A percentile compares a stretch with the other conserved stretches of the same genome.
These are phyloP conservation scores for Irpex lacteus DNA, from an alignment of 1,284 basidiomycete genomes.

Conservation along the genomic window DNA sequence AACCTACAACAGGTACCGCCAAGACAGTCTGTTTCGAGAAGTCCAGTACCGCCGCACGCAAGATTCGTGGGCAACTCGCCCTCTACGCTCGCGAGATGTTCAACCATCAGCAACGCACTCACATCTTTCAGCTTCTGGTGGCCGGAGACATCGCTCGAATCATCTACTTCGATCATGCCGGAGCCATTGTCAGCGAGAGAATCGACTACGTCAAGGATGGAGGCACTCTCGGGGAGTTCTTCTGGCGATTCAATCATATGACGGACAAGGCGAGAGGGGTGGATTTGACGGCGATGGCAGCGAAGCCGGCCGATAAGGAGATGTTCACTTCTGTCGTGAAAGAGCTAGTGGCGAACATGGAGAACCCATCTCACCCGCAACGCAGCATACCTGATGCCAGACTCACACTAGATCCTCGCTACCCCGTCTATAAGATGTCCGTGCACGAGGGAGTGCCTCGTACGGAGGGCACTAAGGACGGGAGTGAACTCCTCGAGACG, in stretches of 20 bases:
- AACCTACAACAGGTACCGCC: no score
- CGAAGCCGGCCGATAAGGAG: neutral
- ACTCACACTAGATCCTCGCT: neutral
- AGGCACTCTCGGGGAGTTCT: slow-evolving; percentile 2
- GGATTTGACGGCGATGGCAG: neutral
- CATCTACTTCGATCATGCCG: slow-evolving; percentile 3
- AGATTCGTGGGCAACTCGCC: neutral
- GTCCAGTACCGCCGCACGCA: neutral
- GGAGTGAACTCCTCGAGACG: neutral
- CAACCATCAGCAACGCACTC: neutral
- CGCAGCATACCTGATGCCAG: neutral
- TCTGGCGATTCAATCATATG: slow-evolving; percentile 3
- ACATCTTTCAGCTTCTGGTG: neutral
- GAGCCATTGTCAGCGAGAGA: slow-evolving; percentile 3
- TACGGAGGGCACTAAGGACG: neutral
- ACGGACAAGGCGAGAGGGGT: neutral
- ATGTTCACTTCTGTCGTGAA: neutral
- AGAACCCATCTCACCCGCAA: neutral
- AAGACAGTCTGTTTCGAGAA: neutral
- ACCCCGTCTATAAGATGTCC: neutral
- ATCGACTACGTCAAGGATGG: neutral
- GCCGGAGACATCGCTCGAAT: neutral
- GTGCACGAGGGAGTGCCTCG: neutral
- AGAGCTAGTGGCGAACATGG: neutral
- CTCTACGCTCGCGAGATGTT: neutral